Percentiles rank a stretch among this genome's conserved stretches.
Evolutionary conservation across 129 eudicot genomes (phyloP).

Genomic region (Apium graveolens): DNA sequence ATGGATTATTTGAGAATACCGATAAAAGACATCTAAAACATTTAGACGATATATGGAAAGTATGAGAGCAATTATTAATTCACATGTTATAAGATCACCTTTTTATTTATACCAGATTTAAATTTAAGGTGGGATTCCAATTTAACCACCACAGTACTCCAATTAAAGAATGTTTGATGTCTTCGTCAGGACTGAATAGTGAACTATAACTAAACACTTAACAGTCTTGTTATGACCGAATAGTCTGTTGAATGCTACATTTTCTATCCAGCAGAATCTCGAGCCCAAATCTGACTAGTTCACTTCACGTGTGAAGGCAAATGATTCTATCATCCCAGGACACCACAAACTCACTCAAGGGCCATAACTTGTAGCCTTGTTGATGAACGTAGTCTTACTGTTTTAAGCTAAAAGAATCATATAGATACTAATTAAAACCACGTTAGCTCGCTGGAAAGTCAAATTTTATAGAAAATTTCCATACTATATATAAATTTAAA

Average conservation of each 20-base stretch:
- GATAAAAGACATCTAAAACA: background rate
- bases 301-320: background rate
- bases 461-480: background rate
- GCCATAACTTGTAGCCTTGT: background rate
- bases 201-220: background rate
- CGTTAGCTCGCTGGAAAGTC: background rate
- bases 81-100: background rate
- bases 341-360: background rate
- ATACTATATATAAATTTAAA: no score
- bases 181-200: background rate
- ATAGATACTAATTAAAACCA: background rate
- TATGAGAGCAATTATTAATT: background rate
- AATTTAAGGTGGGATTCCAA: background rate
- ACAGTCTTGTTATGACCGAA: background rate
- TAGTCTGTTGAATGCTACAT: background rate
- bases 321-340: background rate
- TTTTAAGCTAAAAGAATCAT: background rate
- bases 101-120: background rate
- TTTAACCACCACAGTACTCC: background rate
- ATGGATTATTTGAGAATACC: background rate
- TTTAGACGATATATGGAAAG: background rate
- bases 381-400: background rate
- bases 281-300: background rate
- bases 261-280: background rate
- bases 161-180: background rate